Evolutionary conservation across 2,329 filamentous ascomycete species (phyloP).

Genomic region (Endothia cerciana): DNA sequence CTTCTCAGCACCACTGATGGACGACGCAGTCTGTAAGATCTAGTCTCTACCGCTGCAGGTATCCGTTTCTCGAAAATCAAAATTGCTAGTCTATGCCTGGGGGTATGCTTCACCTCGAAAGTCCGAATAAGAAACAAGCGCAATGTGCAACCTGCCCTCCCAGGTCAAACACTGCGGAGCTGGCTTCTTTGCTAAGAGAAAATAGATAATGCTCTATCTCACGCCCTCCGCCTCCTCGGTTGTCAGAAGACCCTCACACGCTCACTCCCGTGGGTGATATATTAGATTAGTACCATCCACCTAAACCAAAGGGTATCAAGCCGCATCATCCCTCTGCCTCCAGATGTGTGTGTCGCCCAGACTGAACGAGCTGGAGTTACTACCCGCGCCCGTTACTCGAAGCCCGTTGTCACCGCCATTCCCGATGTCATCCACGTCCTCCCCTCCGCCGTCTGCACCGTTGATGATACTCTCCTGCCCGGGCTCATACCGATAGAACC

Average conservation of each 20-base stretch:
- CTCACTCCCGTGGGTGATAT: background rate
- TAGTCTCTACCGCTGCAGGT: background rate
- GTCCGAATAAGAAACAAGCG: background rate
- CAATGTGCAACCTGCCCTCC: background rate
- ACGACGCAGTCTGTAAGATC: no score
- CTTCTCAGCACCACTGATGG: no score
- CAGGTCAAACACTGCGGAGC: background rate
- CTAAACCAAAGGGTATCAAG: background rate
- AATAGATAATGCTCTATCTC: no score
- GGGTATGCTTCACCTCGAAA: background rate
- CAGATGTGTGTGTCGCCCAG: slow-evolving; percentile 56
- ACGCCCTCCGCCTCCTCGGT: no score
- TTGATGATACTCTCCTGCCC: slow-evolving; percentile 23
- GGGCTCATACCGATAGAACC: slow-evolving; percentile 23
- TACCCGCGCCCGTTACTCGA: slow-evolving; percentile 38
- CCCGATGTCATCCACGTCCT: background rate
- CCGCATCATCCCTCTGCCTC: slow-evolving; percentile 39
- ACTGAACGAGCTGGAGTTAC: slow-evolving; percentile 49
- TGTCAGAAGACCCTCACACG: background rate
- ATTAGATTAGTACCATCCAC: background rate
- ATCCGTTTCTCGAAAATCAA: background rate
- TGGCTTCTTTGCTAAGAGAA: no score
- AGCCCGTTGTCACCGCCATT: background rate
- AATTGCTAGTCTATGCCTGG: slow-evolving; percentile 3
- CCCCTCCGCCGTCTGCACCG: background rate